Evolutionary conservation across 179 eudicot species (phyloP), one percentile per base, ranked within the genome.

Genomic region (Silene vulgaris): DNA sequence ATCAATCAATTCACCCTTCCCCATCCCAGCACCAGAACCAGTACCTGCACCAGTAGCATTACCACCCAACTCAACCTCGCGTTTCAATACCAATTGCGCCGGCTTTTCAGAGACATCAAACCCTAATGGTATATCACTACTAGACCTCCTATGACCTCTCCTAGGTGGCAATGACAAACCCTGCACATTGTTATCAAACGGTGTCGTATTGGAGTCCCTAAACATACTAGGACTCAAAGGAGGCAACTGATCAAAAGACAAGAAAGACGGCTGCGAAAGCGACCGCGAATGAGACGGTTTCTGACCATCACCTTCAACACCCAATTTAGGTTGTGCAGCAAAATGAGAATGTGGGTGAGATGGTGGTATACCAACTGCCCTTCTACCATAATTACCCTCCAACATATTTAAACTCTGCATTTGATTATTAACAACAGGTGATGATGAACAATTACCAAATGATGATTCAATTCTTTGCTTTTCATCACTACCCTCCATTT

Each of bases 51-150:
- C 40, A 35, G 8, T 0, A 35, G 40, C 40, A 35, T 5, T 7
- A 35, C 1, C 6, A 6, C 40, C 40, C 45, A 75, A 63, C 74
- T 78, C 82, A 32, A 59, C 61, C 59, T 87, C 90, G n/a, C 70
- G 72, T 23, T 87, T 87, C 70, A 77, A 65, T 3, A 85, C 75
- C 69, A 75, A 76, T 40, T 77, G 77, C 2, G 20, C 77, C 3
- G 83, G 85, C 73, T 73, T 73, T 60, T 40, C 48, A 8, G 12
- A 40, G 12, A 40, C 48, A 40, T 73, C 80, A 68, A 83, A 83
- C 48, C 85, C 87, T 71, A 78, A 69, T 0, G 87, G 86, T 13
- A 84, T 65, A 76, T 87, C 90, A 56, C 87, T 85, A 66, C 32
- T 82, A 11, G 86, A 87, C 29, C 87, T 75, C 65, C 82, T 73